These are phyloP conservation scores for Fragosphaeria purpurea DNA, from an alignment of 2,329 filamentous ascomycete species.

Conservation along the genomic window DNA sequence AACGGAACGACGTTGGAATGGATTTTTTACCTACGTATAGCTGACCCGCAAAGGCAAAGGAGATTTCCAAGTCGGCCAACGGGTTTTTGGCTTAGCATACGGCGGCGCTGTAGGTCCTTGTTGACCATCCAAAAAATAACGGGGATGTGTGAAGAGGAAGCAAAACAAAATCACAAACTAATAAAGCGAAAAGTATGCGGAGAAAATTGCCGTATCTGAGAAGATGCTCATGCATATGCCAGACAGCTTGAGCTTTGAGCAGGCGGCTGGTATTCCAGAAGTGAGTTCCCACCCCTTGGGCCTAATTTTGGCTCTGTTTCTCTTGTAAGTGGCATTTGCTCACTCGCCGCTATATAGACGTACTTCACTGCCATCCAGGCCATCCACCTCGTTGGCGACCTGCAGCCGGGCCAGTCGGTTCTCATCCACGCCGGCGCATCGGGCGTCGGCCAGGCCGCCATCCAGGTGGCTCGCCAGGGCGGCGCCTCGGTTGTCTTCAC, in stretches of 20 bases:
- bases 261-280: conserved; percentile 23
- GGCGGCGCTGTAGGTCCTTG: background rate
- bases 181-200: background rate
- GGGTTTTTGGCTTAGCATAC: conserved; percentile 1
- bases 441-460: conserved; percentile 16
- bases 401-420: conserved; percentile 17
- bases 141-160: no score
- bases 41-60: background rate
- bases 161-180: no score
- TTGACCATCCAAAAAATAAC: no score
- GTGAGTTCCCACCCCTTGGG: conserved; percentile 5
- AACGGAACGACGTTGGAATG: no score
- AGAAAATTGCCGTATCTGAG: conserved; percentile 3
- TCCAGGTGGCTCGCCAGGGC: conserved; percentile 13
- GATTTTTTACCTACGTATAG: no score
- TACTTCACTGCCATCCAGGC: conserved; percentile 21
- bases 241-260: conserved; percentile 21
- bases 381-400: conserved; percentile 18
- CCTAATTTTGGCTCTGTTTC: no score
- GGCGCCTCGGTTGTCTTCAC: conserved; percentile 18
- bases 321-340: no score
- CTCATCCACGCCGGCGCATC: conserved; percentile 19
- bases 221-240: conserved; percentile 18
- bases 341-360: background rate
- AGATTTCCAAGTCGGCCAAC: conserved; percentile 1